Conservation (phyloP, 352 stramenopile species). For the Phytophthora chlamydospora region DNA sequence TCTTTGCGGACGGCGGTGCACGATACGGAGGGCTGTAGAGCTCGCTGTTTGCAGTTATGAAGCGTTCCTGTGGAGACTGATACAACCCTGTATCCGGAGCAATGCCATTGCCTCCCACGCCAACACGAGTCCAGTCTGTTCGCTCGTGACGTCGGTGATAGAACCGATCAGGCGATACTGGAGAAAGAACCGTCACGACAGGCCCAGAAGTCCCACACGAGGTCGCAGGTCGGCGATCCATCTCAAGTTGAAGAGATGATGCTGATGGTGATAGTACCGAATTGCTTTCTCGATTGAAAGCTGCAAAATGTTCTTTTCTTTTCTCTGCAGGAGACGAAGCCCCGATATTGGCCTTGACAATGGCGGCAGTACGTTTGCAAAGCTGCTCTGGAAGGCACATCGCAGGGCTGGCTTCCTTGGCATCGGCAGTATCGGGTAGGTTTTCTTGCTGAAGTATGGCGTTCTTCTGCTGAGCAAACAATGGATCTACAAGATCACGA, state of each 20-base stretch:
- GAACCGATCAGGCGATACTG: constrained; percentile 61
- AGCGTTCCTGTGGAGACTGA: constrained; percentile 47
- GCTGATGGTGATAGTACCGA: constrained; percentile 23
- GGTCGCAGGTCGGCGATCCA: constrained; percentile 30
- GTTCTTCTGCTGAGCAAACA: constrained; percentile 22
- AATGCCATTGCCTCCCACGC: constrained; percentile 68
- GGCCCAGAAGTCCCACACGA: constrained; percentile 15
- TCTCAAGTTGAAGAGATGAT: constrained; percentile 36
- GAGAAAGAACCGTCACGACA: constrained; percentile 33
- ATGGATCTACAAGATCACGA: constrained; percentile 52
- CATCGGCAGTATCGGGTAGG: background rate
- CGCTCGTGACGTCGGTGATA: constrained; percentile 55
- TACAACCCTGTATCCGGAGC: constrained; percentile 52
- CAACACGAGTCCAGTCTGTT: constrained; percentile 84
- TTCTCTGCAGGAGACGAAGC: constrained; percentile 8
- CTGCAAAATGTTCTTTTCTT: background rate
- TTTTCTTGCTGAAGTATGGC: constrained; percentile 9
- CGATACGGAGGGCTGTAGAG: constrained; percentile 63
- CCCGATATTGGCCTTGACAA: constrained; percentile 12
- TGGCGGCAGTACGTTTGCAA: constrained; percentile 44
- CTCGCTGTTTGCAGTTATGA: constrained; percentile 55
- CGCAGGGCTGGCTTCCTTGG: constrained; percentile 11
- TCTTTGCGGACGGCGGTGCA: constrained; percentile 21
- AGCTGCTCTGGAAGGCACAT: constrained; percentile 67
- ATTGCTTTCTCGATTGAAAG: background rate